Evolutionary conservation across 306 rosid genomes (phyloP).

Genomic region (Quercus cerris): DNA sequence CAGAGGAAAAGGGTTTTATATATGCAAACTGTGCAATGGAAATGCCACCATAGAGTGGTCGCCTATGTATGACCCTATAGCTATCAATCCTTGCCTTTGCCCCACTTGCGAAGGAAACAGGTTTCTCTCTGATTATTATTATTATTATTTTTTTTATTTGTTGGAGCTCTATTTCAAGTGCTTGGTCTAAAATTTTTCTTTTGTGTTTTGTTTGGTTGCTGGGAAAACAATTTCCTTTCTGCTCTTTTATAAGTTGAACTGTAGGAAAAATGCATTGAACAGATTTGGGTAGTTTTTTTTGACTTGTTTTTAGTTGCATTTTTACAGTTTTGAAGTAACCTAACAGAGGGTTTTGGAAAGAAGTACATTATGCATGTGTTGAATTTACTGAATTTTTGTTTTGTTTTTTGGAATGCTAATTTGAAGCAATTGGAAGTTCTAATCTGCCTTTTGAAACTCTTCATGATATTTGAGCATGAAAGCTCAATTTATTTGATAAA

Average conservation of each 20-base stretch:
- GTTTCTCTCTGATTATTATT: slow-evolving; percentile 28
- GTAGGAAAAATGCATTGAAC: not conserved
- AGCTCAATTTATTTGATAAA: not conserved
- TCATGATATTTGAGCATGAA: not conserved
- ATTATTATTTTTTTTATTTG: not conserved
- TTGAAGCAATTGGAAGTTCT: not conserved
- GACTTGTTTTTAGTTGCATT: not conserved
- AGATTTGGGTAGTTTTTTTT: not conserved
- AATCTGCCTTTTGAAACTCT: not conserved
- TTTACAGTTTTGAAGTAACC: not conserved
- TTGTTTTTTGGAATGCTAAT: not conserved
- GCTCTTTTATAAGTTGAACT: not conserved
- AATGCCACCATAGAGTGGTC: slow-evolving; percentile 78
- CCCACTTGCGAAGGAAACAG: slow-evolving; percentile 96
- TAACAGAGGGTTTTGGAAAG: not conserved
- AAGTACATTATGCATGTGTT: not conserved
- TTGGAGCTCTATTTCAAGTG: not conserved
- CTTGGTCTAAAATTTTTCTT: not conserved
- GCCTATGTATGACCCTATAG: slow-evolving; percentile 80
- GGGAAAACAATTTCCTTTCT: not conserved
- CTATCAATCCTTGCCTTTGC: slow-evolving; percentile 89
- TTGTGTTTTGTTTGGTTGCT: not conserved
- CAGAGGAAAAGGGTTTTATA: slow-evolving; percentile 78
- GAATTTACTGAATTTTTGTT: not conserved
- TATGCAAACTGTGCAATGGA: slow-evolving; percentile 83